A percentile compares a stretch with the other conserved stretches of the same genome.
Evolutionary conservation across 2,329 filamentous ascomycete genomes (phyloP).

Genomic region (Parasarocladium wereldwijsianum): DNA sequence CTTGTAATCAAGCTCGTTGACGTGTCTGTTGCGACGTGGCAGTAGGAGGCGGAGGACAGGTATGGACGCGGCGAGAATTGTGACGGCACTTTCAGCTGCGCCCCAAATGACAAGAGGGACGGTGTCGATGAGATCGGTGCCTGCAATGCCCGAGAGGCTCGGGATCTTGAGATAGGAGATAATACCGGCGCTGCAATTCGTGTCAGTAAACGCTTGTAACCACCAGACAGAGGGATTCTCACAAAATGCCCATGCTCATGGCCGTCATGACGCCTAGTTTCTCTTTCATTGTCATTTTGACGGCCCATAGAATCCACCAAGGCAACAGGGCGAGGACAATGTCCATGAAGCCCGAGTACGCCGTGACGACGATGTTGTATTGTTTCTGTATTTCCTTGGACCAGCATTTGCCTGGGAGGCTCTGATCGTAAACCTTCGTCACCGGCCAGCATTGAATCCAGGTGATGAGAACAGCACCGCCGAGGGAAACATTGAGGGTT

Average conservation of each 20-base stretch:
- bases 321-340: conserved; percentile 24
- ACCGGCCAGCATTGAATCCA: conserved; percentile 12
- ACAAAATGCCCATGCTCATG: conserved; percentile 29
- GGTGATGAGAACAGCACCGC: conserved; percentile 4
- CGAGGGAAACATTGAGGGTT: conserved; percentile 10
- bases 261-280: conserved; percentile 24
- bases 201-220: neutral
- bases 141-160: conserved; percentile 10
- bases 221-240: conserved; percentile 6
- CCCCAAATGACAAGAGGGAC: conserved; percentile 10
- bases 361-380: conserved; percentile 10
- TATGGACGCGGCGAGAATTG: conserved; percentile 9
- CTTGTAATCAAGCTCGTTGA: conserved; percentile 29
- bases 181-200: conserved; percentile 14
- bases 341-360: conserved; percentile 22
- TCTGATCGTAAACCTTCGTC: conserved; percentile 13
- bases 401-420: conserved; percentile 15
- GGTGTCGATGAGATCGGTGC: conserved; percentile 9
- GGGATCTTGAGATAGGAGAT: conserved; percentile 17
- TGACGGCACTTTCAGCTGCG: conserved; percentile 9
- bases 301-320: conserved; percentile 24
- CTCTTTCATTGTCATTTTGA: conserved; percentile 23
- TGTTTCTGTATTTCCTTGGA: conserved; percentile 1
- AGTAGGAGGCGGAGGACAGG: conserved; percentile 4
- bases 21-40: conserved; percentile 4